A percentile compares a stretch with the other conserved stretches of the same genome.
Evolutionary conservation across 257 asterid genomes (phyloP).

Genomic region (Cinchona pubescens): DNA sequence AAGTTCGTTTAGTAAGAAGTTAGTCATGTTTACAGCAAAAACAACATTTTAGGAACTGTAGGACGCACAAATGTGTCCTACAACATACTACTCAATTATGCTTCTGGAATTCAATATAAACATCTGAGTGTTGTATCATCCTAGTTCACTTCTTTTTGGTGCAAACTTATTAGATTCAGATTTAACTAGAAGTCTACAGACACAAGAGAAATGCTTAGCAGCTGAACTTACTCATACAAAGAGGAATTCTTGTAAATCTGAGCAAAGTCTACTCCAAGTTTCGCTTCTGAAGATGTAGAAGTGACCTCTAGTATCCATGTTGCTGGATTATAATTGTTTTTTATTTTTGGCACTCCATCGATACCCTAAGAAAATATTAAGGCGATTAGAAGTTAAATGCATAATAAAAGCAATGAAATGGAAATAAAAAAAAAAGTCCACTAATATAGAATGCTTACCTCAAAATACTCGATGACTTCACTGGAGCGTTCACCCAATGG

Average conservation of each 20-base stretch:
- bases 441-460: constrained; percentile 19
- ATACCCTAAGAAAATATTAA: background rate
- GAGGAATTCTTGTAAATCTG: constrained; percentile 7
- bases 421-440: too few relatives aligned
- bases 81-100: too few relatives aligned
- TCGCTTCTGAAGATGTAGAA: constrained; percentile 18
- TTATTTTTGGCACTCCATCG: constrained; percentile 18
- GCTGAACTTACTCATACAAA: constrained; percentile 6
- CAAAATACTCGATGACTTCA: constrained; percentile 11
- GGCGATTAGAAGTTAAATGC: background rate
- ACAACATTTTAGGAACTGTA: too few relatives aligned
- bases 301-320: constrained; percentile 20
- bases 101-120: too few relatives aligned
- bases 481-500: constrained; percentile 6
- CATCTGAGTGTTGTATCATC: too few relatives aligned
- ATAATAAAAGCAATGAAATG: too few relatives aligned
- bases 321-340: constrained; percentile 20
- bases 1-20: too few relatives aligned
- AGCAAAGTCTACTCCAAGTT: constrained; percentile 13
- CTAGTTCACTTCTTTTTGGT: too few relatives aligned
- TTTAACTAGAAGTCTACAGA: too few relatives aligned
- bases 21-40: too few relatives aligned
- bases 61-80: too few relatives aligned
- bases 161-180: too few relatives aligned
- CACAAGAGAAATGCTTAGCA: background rate